Percentiles rank a stretch among this genome's conserved stretches.
Evolutionary conservation across 176 grass and related monocot species (phyloP).

Genomic region (Alloteropsis semialata): DNA sequence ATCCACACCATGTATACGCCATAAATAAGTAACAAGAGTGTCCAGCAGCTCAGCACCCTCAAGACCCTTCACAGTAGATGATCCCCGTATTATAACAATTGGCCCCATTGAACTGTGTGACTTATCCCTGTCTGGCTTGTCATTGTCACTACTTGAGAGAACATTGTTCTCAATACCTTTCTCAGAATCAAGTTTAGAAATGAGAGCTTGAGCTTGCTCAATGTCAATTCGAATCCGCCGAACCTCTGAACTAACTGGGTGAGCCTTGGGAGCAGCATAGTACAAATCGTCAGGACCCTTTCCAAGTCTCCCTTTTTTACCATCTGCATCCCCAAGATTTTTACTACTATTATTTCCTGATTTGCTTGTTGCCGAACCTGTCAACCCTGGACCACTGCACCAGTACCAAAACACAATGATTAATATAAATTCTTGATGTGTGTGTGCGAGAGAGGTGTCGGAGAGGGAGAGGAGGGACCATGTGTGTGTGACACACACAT

Average conservation of each 20-base stretch:
- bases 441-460: no score
- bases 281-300: slow-evolving; percentile 52
- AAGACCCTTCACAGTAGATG: slow-evolving; percentile 93
- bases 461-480: no score
- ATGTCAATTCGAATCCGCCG: slow-evolving; percentile 75
- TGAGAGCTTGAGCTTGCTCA: slow-evolving; percentile 68
- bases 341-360: slow-evolving; percentile 54
- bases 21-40: slow-evolving; percentile 89
- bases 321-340: slow-evolving; percentile 56
- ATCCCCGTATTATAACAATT: slow-evolving; percentile 86
- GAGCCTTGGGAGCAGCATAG: slow-evolving; percentile 79
- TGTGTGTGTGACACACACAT: no score
- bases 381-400: slow-evolving; percentile 77
- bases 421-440: neutral
- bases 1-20: slow-evolving; percentile 89
- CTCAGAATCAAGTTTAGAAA: slow-evolving; percentile 84
- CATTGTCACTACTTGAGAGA: slow-evolving; percentile 62
- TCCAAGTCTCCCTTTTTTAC: slow-evolving; percentile 73
- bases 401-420: slow-evolving; percentile 12
- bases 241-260: slow-evolving; percentile 74
- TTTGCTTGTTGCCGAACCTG: slow-evolving; percentile 43
- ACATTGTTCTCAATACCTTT: slow-evolving; percentile 86
- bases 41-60: slow-evolving; percentile 91
- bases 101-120: slow-evolving; percentile 75
- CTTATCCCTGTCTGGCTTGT: slow-evolving; percentile 43